Percentiles rank a stretch among this genome's conserved stretches.
These are phyloP conservation scores for Collariella sp. DNA, from an alignment of 495 filamentous ascomycete species.

Conservation along the genomic window DNA sequence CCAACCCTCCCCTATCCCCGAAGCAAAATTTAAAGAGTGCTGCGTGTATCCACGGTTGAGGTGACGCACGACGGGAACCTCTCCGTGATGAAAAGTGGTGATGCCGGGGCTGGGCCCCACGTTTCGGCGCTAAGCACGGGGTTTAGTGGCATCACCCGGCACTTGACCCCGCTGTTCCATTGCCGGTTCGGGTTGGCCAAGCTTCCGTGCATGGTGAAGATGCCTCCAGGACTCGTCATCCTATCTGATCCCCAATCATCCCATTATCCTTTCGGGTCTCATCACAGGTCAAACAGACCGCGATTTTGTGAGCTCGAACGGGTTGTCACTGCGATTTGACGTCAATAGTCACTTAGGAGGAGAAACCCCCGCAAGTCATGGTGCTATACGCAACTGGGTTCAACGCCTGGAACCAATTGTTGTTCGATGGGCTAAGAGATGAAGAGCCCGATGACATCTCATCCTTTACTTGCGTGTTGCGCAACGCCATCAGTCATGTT, in stretches of 20 bases:
- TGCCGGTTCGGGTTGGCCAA: neutral
- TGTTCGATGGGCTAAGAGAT: conserved; percentile 18
- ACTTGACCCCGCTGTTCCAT: neutral
- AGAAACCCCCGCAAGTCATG: conserved; percentile 18
- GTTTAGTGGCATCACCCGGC: neutral
- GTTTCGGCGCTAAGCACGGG: neutral
- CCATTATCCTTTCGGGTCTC: neutral
- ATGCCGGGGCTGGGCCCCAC: neutral
- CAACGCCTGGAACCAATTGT: conserved; percentile 44
- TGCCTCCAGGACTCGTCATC: neutral
- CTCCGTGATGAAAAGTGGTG: too few species aligned
- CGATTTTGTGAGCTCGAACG: neutral
- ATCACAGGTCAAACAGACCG: neutral
- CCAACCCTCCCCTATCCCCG: too few species aligned
- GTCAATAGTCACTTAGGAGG: neutral
- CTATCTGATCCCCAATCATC: neutral
- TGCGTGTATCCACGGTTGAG: too few species aligned
- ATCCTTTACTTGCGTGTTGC: conserved; percentile 31
- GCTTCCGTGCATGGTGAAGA: neutral
- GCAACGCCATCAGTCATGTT: conserved; percentile 23
- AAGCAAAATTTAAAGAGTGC: too few species aligned
- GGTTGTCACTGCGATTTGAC: neutral
- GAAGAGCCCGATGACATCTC: conserved; percentile 34
- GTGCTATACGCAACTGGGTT: conserved; percentile 43
- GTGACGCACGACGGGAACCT: too few species aligned